phyloP scores from a whole-genome alignment of 2,329 filamentous ascomycete genomes.

The Botrytis deweyae region DNA sequence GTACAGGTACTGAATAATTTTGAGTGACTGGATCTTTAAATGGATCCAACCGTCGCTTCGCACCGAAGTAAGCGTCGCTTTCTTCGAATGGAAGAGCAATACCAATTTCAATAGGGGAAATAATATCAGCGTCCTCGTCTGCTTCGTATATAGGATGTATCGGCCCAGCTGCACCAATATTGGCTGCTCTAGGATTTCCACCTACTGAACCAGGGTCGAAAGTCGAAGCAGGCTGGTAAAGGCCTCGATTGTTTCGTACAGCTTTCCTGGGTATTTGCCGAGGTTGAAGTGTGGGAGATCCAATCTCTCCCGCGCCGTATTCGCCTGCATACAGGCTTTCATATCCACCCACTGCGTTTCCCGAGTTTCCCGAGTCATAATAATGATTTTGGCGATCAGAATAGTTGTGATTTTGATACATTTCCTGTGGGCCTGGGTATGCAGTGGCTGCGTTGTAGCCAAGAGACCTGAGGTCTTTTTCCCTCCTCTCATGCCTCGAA shows the following conservation, averaged over 20 bases:
- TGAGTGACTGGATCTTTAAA: conserved; percentile 34
- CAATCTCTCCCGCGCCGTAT: conserved; percentile 27
- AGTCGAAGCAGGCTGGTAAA: conserved; percentile 43
- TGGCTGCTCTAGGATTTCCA: conserved; percentile 45
- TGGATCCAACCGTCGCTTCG: conserved; percentile 33
- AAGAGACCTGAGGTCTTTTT: conserved; percentile 54
- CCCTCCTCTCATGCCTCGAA: conserved; percentile 44
- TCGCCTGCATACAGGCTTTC: conserved; percentile 31
- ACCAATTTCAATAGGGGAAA: conserved; percentile 27
- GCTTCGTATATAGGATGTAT: conserved; percentile 67
- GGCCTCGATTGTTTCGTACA: conserved; percentile 39
- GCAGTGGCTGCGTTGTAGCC: conserved; percentile 41
- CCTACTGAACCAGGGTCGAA: conserved; percentile 42
- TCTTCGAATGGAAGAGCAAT: conserved; percentile 28
- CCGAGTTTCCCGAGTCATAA: conserved; percentile 39
- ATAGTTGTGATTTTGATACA: conserved; percentile 26
- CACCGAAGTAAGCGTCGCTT: conserved; percentile 9
- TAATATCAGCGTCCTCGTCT: conserved; percentile 46
- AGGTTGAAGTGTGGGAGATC: conserved; percentile 23
- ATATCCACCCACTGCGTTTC: conserved; percentile 30
- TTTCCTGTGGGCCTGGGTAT: conserved; percentile 29
- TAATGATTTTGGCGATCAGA: conserved; percentile 23
- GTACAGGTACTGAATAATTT: conserved; percentile 10
- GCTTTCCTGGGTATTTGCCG: conserved; percentile 41
- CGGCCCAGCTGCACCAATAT: conserved; percentile 48